Evolutionary conservation across 495 filamentous ascomycete genomes (phyloP).

Genomic region (Penicillium waksmanii): DNA sequence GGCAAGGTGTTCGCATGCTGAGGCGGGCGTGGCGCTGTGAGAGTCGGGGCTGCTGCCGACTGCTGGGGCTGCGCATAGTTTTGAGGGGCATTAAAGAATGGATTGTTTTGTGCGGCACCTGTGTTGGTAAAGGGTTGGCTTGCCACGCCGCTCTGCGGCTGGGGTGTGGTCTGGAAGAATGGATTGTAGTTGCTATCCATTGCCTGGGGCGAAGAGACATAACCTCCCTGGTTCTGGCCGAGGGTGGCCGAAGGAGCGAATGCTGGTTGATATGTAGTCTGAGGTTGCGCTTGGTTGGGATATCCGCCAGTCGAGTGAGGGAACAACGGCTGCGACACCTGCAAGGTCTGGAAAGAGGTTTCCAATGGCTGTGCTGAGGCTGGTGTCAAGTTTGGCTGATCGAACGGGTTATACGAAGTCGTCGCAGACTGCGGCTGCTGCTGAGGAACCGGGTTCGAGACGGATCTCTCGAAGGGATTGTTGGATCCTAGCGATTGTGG

Average conservation of each 20-base stretch:
- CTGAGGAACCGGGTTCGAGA: slow-evolving; percentile 39
- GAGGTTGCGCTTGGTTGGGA: slow-evolving; percentile 55
- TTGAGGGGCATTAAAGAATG: slow-evolving; percentile 54
- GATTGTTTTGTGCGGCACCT: slow-evolving; percentile 49
- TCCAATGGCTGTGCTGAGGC: slow-evolving; percentile 63
- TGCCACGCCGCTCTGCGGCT: slow-evolving; percentile 42
- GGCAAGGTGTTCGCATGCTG: slow-evolving; percentile 52
- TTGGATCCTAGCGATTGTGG: slow-evolving; percentile 38
- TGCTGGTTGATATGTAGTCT: slow-evolving; percentile 52
- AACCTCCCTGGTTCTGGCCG: slow-evolving; percentile 46
- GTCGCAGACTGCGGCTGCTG: slow-evolving; percentile 19
- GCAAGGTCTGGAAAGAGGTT: slow-evolving; percentile 71
- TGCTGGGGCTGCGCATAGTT: slow-evolving; percentile 31
- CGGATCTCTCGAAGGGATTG: slow-evolving; percentile 57
- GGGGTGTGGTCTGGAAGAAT: slow-evolving; percentile 58
- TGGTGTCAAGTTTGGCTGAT: slow-evolving; percentile 44
- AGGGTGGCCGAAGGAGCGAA: slow-evolving; percentile 63
- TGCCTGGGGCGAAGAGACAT: slow-evolving; percentile 46
- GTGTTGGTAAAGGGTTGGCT: slow-evolving; percentile 36
- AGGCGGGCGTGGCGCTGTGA: slow-evolving; percentile 30
- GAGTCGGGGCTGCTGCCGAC: slow-evolving; percentile 39
- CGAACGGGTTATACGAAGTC: slow-evolving; percentile 68
- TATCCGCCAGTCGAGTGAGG: slow-evolving; percentile 84
- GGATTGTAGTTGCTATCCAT: slow-evolving; percentile 62
- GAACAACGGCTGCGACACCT: slow-evolving; percentile 74